Evolutionary conservation across 2,329 filamentous ascomycete genomes (phyloP).

Genomic region (Neoascochyta sp.): DNA sequence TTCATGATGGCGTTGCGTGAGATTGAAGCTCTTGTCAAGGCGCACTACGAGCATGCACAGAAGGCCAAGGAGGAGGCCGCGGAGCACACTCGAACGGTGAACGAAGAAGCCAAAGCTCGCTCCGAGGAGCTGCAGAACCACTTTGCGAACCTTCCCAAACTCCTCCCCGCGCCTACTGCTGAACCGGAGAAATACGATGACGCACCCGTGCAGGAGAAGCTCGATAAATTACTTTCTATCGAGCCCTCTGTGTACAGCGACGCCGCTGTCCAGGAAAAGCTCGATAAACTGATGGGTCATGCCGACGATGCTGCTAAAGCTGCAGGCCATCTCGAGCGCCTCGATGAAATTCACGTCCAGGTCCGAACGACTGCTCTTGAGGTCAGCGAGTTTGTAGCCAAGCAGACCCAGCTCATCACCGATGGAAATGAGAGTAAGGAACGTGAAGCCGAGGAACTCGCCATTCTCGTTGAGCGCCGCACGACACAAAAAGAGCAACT

Average conservation of each 20-base stretch:
- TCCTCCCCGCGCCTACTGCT: conserved; percentile 41
- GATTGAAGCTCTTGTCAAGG: conserved; percentile 73
- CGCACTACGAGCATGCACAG: conserved; percentile 87
- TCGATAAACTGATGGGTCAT: conserved; percentile 53
- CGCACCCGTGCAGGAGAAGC: conserved; percentile 54
- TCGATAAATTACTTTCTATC: conserved; percentile 53
- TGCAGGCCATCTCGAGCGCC: conserved; percentile 70
- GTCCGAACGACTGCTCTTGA: conserved; percentile 81
- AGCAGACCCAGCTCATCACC: conserved; percentile 69
- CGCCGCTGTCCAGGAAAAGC: conserved; percentile 54
- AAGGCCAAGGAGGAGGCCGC: conserved; percentile 47
- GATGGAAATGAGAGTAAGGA: conserved; percentile 77
- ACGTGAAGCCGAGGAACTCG: conserved; percentile 74
- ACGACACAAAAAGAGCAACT: conserved; percentile 62
- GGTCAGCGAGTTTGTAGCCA: conserved; percentile 75
- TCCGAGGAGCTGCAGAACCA: conserved; percentile 42
- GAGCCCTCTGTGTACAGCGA: conserved; percentile 39
- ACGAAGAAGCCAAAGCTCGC: conserved; percentile 44
- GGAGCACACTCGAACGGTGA: conserved; percentile 40
- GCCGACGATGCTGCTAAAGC: conserved; percentile 65
- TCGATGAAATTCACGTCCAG: conserved; percentile 85
- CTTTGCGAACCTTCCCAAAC: conserved; percentile 43
- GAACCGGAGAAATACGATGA: conserved; percentile 53
- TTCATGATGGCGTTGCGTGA: conserved; percentile 83
- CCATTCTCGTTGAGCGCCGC: conserved; percentile 74